These are phyloP conservation scores for Colletotrichum limetticola DNA, from an alignment of 2,329 filamentous ascomycete genomes.

Conservation along the genomic window DNA sequence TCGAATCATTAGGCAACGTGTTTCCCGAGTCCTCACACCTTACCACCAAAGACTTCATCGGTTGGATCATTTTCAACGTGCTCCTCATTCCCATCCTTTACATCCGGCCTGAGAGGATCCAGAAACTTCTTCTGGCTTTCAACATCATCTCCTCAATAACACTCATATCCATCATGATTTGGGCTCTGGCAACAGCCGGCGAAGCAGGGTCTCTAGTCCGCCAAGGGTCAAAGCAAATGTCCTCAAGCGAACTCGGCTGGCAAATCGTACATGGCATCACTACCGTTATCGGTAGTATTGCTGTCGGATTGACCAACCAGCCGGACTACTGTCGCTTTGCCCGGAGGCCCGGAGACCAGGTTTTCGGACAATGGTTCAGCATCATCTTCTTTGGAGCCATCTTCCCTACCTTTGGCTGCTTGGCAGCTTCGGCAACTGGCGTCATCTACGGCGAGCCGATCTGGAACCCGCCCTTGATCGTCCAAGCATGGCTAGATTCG, in stretches of 20 bases:
- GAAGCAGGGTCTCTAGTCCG: conserved; percentile 43
- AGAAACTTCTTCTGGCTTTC: conserved; percentile 41
- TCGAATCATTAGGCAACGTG: conserved; percentile 39
- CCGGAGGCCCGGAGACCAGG: conserved; percentile 48
- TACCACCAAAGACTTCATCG: conserved; percentile 42
- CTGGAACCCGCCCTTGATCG: conserved; percentile 51
- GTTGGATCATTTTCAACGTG: conserved; percentile 43
- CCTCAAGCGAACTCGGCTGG: conserved; percentile 45
- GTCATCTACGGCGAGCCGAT: conserved; percentile 47
- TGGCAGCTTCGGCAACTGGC: conserved; percentile 43
- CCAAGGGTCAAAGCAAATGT: conserved; percentile 28
- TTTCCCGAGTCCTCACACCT: conserved; percentile 39
- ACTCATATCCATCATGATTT: conserved; percentile 48
- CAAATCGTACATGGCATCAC: conserved; percentile 51
- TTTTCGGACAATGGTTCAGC: conserved; percentile 52
- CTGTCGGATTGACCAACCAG: conserved; percentile 57
- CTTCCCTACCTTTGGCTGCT: conserved; percentile 50
- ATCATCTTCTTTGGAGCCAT: conserved; percentile 51
- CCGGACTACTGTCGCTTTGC: conserved; percentile 57
- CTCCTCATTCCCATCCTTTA: conserved; percentile 52
- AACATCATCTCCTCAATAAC: conserved; percentile 44
- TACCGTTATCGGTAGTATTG: conserved; percentile 54
- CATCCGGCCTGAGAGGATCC: conserved; percentile 53
- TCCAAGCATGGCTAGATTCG: conserved; percentile 25
- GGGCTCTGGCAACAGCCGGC: conserved; percentile 46